Base-by-base conservation (phyloP, 345 rosid species). In the Camelina laxa region DNA sequence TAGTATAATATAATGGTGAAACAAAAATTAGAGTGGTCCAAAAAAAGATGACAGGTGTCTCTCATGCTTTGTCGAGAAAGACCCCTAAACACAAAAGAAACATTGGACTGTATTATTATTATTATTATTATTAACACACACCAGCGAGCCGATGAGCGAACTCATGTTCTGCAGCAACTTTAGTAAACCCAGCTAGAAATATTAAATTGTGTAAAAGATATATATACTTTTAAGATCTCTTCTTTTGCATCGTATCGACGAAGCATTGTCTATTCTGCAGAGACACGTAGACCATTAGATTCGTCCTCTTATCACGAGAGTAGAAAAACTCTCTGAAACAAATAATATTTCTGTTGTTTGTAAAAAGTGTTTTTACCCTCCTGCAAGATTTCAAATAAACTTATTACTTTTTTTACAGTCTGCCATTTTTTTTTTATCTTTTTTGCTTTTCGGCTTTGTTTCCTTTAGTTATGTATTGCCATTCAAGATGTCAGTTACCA, bases 401-500 rank as follows among this genome's bases (percentile, higher is more conserved):
- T 33, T 41, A 1, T 78, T 66, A 65, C 65, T 72, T 72, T 72
- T 72, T 77, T 78, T 72, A 77, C 80, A 30, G 62, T 39, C 76
- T 71, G 75, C 64, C 74, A 75, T 41, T 0, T 55, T 71, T 19
- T 5, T 22, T 27, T 2, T 62, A 0, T 56, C 58, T 19, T 5
- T 2, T 62, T 70, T 64, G 27, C 45, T 64, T 72, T 65, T 60
- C 50, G 53, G 73, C 63, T 78, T 78, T 78, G 77, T 78, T 78
- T 59, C 81, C 67, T 66, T 72, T 7, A 66, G 22, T 66, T 59
- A 66, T 72, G 77, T 78, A 72, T 78, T 42, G 80, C 81, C 77
- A 78, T 72, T 78, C 81, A 72, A 65, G 19, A 44, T 72, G 77
- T 72, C 81, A 78, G 81, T 78, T 78, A 60, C 81, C 73, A 60